Conservation (phyloP, 2,329 filamentous ascomycete species). For the Sporothrix inflata region DNA sequence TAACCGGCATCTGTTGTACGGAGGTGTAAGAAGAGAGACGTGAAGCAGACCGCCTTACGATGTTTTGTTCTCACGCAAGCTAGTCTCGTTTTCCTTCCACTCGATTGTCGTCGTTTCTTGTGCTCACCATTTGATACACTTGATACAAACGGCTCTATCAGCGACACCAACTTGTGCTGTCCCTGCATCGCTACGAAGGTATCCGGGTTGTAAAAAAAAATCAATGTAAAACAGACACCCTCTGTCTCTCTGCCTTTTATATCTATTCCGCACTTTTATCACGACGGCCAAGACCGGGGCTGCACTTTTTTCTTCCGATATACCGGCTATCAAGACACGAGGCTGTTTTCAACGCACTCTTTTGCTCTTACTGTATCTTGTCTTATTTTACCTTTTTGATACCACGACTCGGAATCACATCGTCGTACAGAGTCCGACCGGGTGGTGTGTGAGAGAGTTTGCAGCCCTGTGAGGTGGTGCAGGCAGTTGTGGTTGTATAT, state of each 20-base stretch:
- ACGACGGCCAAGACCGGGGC: not conserved
- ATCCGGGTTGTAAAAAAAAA: not conserved
- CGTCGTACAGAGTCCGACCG: not conserved
- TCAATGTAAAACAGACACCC: not conserved
- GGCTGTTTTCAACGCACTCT: not conserved
- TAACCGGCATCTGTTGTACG: not conserved
- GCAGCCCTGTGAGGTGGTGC: conserved; percentile 1
- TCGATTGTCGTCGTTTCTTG: not conserved
- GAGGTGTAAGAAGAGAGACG: not conserved
- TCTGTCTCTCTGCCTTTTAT: not conserved
- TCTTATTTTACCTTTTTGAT: not conserved
- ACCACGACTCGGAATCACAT: no score
- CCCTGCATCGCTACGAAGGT: not conserved
- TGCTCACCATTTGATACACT: not conserved
- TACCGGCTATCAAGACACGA: not conserved
- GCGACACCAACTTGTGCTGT: not conserved
- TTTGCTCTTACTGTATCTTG: not conserved
- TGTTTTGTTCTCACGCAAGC: not conserved
- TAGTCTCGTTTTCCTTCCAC: not conserved
- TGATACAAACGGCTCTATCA: not conserved
- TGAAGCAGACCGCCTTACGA: no score
- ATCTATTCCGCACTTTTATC: not conserved
- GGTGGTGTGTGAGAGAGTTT: conserved; percentile 2
- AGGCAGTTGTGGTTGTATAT: no score
- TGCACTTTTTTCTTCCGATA: not conserved